Base-by-base conservation (phyloP, 2,329 filamentous ascomycete species). In the Ophiocordyceps camponoti-floridani region DNA sequence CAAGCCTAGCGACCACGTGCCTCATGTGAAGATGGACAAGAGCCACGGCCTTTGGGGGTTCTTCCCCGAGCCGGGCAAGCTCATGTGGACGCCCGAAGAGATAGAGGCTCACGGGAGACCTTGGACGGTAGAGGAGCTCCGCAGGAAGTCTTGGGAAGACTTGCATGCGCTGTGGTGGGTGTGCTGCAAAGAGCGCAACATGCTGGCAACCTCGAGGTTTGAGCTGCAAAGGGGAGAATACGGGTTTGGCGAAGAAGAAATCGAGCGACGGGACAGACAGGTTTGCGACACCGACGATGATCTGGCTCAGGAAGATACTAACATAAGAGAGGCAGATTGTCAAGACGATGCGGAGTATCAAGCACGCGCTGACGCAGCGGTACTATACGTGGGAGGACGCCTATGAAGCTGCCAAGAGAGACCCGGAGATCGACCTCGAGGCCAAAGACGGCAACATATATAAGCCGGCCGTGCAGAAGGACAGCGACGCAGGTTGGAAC, bases 101-200 rank as follows among this genome's bases (percentile, higher is more conserved):
- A 77, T 83, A 46, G 59, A 69, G 43, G 67, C 74, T 50, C 81
- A 91, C 61, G 91, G 91, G 14, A 76, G 91, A 45, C 69, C 77
- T 27, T 98, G 91, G 91, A 78, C 73, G 11, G 78, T 84, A 8
- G 76, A 85, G 63, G 91, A 98, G 67, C 69, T 98, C 56, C 75
- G 88, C 50, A 71, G 75, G 50, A 95, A 95, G 66, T 86, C 82
- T 50, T 98, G 87, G 84, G 85, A 94, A 49, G 88, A 96, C 61
- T 66, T 98, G 54, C 88, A 96, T 62, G 69, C 72, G 49, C 70
- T 98, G 56, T 98, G 89, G 87, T 98, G 88, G 86, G 75, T 87
- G 45, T 96, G 91, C 60, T 74, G 82, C 48, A 87, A 84, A 66
- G 91, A 98, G 67, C 72, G 84, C 55, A 98, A 98, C 64, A 76